Evolutionary conservation across 805 yeast genomes (phyloP).

Genomic region (Wickerhamomyces strasburgensis): DNA sequence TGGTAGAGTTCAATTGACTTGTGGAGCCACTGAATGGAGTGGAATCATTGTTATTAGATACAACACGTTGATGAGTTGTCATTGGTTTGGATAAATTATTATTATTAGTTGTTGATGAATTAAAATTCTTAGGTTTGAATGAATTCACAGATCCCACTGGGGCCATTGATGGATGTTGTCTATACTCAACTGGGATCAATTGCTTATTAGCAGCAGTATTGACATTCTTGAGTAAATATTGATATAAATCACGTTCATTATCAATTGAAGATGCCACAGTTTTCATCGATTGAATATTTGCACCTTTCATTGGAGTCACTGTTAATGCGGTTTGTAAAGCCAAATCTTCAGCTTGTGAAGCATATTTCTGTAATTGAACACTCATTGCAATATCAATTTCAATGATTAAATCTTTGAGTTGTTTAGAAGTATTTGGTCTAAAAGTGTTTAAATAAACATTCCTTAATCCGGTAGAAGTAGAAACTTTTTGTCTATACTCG

Average conservation of each 20-base stretch:
- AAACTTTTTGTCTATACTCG: constrained; percentile 78
- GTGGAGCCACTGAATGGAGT: constrained; percentile 29
- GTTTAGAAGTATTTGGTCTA: constrained; percentile 72
- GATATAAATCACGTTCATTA: constrained; percentile 76
- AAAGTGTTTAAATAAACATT: constrained; percentile 65
- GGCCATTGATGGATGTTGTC: constrained; percentile 60
- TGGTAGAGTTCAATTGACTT: constrained; percentile 2
- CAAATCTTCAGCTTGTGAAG: constrained; percentile 81
- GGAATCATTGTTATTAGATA: constrained; percentile 15
- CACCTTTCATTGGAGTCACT: constrained; percentile 62
- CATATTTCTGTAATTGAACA: constrained; percentile 81
- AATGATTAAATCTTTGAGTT: constrained; percentile 68
- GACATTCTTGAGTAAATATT: constrained; percentile 48
- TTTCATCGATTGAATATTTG: constrained; percentile 62
- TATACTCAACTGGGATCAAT: constrained; percentile 65
- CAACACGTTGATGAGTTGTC: constrained; percentile 7
- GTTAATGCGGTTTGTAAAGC: constrained; percentile 81
- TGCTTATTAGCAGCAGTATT: constrained; percentile 32
- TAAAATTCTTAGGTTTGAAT: constrained; percentile 6
- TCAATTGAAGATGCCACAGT: constrained; percentile 71
- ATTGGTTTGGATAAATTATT: constrained; percentile 1
- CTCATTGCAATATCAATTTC: constrained; percentile 89
- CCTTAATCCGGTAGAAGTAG: constrained; percentile 65
- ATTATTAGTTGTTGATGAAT: too few species aligned
- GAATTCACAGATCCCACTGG: constrained; percentile 20